Percentiles rank a stretch among this genome's conserved stretches.
Conservation (phyloP, 177 flowering plant species). For the Vitis hybrid region DNA sequence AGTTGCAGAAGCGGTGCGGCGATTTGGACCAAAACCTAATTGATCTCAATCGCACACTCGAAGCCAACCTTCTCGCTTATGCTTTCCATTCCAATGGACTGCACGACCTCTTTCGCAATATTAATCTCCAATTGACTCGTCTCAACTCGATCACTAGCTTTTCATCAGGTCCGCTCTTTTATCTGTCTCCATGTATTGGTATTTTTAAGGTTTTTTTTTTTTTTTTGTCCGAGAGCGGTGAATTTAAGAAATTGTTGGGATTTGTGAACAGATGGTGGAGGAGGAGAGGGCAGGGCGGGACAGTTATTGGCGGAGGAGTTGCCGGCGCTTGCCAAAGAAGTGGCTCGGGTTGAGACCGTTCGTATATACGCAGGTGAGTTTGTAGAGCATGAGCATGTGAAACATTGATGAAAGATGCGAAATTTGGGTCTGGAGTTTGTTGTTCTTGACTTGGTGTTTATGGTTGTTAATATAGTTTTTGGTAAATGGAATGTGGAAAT, state of each 20-base stretch:
- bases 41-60: slow-evolving; percentile 46
- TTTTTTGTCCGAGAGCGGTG: background rate
- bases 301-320: slow-evolving; percentile 68
- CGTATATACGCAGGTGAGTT: slow-evolving; percentile 81
- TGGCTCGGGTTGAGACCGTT: slow-evolving; percentile 86
- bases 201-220: background rate
- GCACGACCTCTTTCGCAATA: slow-evolving; percentile 28
- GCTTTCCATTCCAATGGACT: slow-evolving; percentile 52
- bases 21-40: slow-evolving; percentile 40
- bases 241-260: slow-evolving; percentile 2
- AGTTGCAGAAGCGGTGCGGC: slow-evolving; percentile 48
- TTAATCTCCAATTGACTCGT: slow-evolving; percentile 44
- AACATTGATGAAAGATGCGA: too few relatives aligned
- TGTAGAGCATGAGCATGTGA: background rate
- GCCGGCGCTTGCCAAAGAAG: slow-evolving; percentile 87
- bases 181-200: background rate
- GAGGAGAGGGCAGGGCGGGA: slow-evolving; percentile 31
- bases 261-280: slow-evolving; percentile 38
- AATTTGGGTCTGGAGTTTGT: too few relatives aligned
- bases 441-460: too few relatives aligned
- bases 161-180: slow-evolving; percentile 32
- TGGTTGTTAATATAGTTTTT: too few relatives aligned
- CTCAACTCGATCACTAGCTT: slow-evolving; percentile 42
- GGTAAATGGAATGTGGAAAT: background rate
- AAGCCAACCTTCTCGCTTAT: slow-evolving; percentile 29